Conservation (phyloP, 257 asterid genomes). For the Fraxinus quadrangulata region DNA sequence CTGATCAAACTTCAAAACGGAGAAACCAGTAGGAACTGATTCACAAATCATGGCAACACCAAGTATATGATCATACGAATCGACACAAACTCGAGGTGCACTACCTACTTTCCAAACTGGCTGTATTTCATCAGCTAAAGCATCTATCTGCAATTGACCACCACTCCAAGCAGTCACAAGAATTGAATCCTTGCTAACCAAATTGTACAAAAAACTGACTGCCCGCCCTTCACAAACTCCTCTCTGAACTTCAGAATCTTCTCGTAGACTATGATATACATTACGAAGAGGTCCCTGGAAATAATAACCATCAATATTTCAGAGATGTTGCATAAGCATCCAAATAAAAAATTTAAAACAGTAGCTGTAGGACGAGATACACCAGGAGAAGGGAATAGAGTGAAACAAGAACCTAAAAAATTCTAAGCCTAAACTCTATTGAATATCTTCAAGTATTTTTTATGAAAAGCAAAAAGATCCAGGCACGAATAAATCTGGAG, state of each 20-base stretch:
- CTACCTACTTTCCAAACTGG: constrained; percentile 72
- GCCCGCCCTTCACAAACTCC: constrained; percentile 73
- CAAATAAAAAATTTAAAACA: background rate
- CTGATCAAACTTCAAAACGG: constrained; percentile 46
- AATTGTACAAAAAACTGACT: constrained; percentile 70
- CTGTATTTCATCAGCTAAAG: constrained; percentile 90
- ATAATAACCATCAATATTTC: constrained; percentile 1
- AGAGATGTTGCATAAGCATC: background rate
- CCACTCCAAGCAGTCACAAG: constrained; percentile 81
- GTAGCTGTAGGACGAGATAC: background rate
- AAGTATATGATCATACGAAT: constrained; percentile 53
- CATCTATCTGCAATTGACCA: constrained; percentile 81
- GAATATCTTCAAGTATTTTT: background rate
- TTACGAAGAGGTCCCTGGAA: constrained; percentile 76
- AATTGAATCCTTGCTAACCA: constrained; percentile 74
- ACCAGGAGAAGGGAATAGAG: constrained; percentile 11
- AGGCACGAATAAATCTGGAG: too few species aligned
- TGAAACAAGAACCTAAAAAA: background rate
- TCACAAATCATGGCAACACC: constrained; percentile 95
- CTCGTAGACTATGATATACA: constrained; percentile 42
- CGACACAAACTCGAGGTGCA: constrained; percentile 70
- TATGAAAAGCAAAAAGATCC: constrained; percentile 8
- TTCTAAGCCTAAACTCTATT: constrained; percentile 5
- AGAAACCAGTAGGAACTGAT: constrained; percentile 39
- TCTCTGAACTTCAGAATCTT: constrained; percentile 40